Percentiles rank a stretch among this genome's conserved stretches.
Evolutionary conservation across 352 stramenopile species (phyloP).

Genomic region (Phytophthora tubulina): DNA sequence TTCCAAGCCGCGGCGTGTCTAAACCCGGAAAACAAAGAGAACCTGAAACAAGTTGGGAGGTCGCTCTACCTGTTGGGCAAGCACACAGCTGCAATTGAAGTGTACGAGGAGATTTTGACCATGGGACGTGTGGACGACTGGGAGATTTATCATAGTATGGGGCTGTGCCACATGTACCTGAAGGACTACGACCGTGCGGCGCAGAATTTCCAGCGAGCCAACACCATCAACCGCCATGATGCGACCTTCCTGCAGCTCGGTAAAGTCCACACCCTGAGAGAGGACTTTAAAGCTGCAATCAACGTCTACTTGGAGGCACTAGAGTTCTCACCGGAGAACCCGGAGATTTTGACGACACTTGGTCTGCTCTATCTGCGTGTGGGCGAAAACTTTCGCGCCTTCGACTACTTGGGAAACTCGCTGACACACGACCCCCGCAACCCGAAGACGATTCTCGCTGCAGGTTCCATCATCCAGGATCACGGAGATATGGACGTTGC

Average conservation of each 20-base stretch:
- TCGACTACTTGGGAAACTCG: slow-evolving; percentile 95
- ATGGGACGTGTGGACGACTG: slow-evolving; percentile 89
- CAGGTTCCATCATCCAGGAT: slow-evolving; percentile 95
- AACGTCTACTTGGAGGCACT: slow-evolving; percentile 92
- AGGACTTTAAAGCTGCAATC: slow-evolving; percentile 90
- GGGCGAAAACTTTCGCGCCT: slow-evolving; percentile 92
- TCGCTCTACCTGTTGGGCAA: slow-evolving; percentile 90
- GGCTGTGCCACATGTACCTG: slow-evolving; percentile 92
- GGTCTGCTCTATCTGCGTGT: slow-evolving; percentile 92
- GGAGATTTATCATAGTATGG: slow-evolving; percentile 94
- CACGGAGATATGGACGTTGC: slow-evolving; percentile 94
- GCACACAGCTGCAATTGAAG: slow-evolving; percentile 91
- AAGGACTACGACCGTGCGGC: slow-evolving; percentile 92
- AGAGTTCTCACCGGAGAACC: slow-evolving; percentile 94
- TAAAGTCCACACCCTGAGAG: slow-evolving; percentile 86
- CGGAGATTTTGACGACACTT: slow-evolving; percentile 92
- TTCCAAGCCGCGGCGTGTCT: slow-evolving; percentile 94
- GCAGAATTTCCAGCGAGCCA: slow-evolving; percentile 91
- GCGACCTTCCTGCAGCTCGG: slow-evolving; percentile 93
- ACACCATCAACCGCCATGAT: slow-evolving; percentile 93
- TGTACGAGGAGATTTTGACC: slow-evolving; percentile 92
- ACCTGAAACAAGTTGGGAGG: slow-evolving; percentile 91
- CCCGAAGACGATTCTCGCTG: slow-evolving; percentile 93
- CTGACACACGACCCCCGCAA: slow-evolving; percentile 93
- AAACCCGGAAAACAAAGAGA: slow-evolving; percentile 92